A percentile compares a stretch with the other conserved stretches of the same genome.
Evolutionary conservation across 495 filamentous ascomycete species (phyloP).

Genomic region (Aspergillus asperescens): DNA sequence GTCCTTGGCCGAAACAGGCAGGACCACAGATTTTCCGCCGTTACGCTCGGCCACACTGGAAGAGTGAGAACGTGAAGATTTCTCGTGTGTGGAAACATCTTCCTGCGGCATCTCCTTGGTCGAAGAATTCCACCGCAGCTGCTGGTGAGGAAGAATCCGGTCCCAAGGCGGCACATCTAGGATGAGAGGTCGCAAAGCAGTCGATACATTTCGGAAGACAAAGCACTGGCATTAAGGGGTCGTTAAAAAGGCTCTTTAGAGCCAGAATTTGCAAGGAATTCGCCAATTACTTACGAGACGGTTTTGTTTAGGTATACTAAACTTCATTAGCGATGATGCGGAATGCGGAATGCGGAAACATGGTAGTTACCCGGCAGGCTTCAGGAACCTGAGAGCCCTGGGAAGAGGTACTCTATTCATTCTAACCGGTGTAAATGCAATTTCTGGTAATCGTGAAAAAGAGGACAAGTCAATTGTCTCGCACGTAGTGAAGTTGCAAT

Average conservation of each 20-base stretch:
- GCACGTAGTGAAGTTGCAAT: no score
- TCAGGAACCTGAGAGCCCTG: slow-evolving; percentile 4
- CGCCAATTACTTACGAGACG: slow-evolving; percentile 1
- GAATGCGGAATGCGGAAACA: neutral
- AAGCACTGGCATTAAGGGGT: neutral
- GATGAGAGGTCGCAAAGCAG: neutral
- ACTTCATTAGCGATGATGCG: neutral
- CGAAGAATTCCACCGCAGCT: neutral
- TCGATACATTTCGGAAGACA: slow-evolving; percentile 3
- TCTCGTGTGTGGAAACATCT: neutral
- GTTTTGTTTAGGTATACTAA: neutral
- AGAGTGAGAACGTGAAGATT: no score
- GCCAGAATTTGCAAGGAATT: neutral
- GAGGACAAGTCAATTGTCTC: neutral
- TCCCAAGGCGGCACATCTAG: neutral
- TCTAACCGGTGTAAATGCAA: neutral
- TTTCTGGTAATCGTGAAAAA: neutral
- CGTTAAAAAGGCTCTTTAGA: neutral
- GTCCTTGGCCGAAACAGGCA: no score
- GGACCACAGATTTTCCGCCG: no score
- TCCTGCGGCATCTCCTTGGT: neutral
- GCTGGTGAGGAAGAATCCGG: neutral
- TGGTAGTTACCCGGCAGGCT: slow-evolving; percentile 3
- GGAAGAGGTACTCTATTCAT: slow-evolving; percentile 7
- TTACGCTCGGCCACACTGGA: no score